Evolutionary conservation across 2,329 filamentous ascomycete species (phyloP).

Genomic region (Aspergillus fumigatus): DNA sequence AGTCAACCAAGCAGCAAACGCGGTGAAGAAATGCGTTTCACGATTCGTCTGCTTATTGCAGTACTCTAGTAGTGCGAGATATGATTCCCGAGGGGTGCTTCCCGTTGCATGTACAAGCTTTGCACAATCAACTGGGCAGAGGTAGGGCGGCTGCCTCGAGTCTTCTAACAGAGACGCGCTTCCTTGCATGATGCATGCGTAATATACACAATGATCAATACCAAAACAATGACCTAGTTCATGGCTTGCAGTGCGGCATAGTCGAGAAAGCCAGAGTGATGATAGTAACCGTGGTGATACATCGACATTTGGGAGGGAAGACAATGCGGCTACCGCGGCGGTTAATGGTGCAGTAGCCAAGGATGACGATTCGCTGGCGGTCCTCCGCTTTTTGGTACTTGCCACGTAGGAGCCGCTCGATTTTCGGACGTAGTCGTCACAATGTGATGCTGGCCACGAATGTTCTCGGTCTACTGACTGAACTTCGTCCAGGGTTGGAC

Average conservation of each 20-base stretch:
- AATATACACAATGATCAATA: constrained; percentile 56
- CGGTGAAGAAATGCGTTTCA: constrained; percentile 16
- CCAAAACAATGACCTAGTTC: constrained; percentile 66
- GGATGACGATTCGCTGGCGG: neutral
- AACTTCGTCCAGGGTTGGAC: constrained; percentile 44
- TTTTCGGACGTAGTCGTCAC: constrained; percentile 28
- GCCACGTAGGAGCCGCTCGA: constrained; percentile 3
- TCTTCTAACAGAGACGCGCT: constrained; percentile 28
- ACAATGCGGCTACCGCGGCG: constrained; percentile 4
- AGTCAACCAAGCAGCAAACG: constrained; percentile 18
- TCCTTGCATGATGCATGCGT: constrained; percentile 33
- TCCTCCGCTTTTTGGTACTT: constrained; percentile 3
- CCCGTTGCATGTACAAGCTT: constrained; percentile 23
- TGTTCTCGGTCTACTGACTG: constrained; percentile 49
- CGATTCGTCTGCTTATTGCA: constrained; percentile 13
- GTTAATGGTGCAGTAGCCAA: constrained; percentile 1
- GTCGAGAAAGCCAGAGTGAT: constrained; percentile 54
- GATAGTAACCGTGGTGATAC: constrained; percentile 20
- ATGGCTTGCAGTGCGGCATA: constrained; percentile 57
- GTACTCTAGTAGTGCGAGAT: constrained; percentile 18
- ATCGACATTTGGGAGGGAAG: neutral
- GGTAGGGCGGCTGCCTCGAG: constrained; percentile 28
- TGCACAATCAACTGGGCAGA: constrained; percentile 28
- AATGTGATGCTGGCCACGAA: constrained; percentile 63
- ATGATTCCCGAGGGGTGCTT: constrained; percentile 10